These are phyloP conservation scores for Talaromyces pinophilus DNA, from an alignment of 2,329 filamentous ascomycete species.

Conservation along the genomic window DNA sequence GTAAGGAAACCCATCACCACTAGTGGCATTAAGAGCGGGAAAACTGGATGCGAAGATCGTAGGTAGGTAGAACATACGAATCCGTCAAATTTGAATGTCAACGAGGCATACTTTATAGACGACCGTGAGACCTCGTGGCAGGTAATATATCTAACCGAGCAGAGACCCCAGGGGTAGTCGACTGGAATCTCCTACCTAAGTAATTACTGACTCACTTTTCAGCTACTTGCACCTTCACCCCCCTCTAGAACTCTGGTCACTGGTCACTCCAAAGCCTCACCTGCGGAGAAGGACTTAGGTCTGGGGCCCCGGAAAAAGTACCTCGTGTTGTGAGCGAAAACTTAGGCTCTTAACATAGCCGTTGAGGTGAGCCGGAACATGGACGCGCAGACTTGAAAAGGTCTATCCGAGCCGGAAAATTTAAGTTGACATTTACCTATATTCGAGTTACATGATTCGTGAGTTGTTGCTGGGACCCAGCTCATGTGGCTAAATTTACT, in stretches of 20 bases:
- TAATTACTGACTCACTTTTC: background rate
- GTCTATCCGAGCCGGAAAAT: background rate
- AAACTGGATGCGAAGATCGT: background rate
- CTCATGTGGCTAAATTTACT: background rate
- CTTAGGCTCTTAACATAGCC: background rate
- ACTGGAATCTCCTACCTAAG: background rate
- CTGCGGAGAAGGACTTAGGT: background rate
- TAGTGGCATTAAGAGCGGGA: background rate
- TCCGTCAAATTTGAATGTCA: background rate
- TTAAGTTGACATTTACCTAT: background rate
- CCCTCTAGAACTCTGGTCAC: background rate
- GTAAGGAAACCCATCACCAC: conserved; percentile 2
- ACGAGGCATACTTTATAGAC: no score
- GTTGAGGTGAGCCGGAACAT: background rate
- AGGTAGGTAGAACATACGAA: background rate
- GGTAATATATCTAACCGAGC: background rate
- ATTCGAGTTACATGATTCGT: background rate
- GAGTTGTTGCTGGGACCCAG: background rate
- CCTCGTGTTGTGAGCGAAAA: background rate
- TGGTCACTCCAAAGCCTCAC: background rate
- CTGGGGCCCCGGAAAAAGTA: background rate
- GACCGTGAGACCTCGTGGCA: background rate
- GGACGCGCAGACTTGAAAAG: background rate
- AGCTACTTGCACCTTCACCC: background rate
- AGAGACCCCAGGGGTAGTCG: background rate